Evolutionary conservation across 495 filamentous ascomycete genomes (phyloP), one percentile per base, ranked within the genome.

Genomic region (Hyaloscypha bicolor): DNA sequence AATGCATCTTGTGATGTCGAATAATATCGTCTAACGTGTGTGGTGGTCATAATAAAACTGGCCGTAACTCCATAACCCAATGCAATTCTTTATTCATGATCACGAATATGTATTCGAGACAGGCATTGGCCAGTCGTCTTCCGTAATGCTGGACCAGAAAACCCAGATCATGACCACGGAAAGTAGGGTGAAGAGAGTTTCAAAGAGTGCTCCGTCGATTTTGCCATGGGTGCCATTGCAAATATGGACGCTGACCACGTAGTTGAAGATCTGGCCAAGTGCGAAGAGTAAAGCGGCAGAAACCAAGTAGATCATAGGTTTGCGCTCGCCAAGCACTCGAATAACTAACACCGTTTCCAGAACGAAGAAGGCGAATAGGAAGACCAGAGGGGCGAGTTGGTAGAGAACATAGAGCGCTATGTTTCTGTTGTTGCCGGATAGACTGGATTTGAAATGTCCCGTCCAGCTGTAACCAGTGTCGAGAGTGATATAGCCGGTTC

Each of bases 81-180:
- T 66, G 60, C 66, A 32, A 48, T 69, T 60, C 22, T 12, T 37
- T 53, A 19, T 48, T 60, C 32, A 14, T 65, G 29, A 48, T 72
- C 60, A 72, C 42, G 69, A 51, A 60, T 72, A 74, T 9, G 69
- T 66, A 64, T 62, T 69, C n/a, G 69, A 37, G 12, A 82, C 79
- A 12, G 88, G 87, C 82, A 90, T 85, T 1, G 95, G 93, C 95
- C 95, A 99, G 80, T 97, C 94, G 74, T 99, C 95, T 79, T 99
- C 95, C 5, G 95, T 99, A 73, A 99, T 99, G 81, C 93, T 96
- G 51, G 92, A 94, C 95, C 96, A 98, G 83, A 99, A 99, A 69
- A 91, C 74, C 94, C 94, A 99, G 58, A 97, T 73, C 77, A 85
- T 86, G 16, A 90, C 84, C 9, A 98, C 93, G 2, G 94, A 82